These are phyloP conservation scores for Podaxis pistillaris DNA, from an alignment of 768 basidiomycete genomes.

Conservation along the genomic window DNA sequence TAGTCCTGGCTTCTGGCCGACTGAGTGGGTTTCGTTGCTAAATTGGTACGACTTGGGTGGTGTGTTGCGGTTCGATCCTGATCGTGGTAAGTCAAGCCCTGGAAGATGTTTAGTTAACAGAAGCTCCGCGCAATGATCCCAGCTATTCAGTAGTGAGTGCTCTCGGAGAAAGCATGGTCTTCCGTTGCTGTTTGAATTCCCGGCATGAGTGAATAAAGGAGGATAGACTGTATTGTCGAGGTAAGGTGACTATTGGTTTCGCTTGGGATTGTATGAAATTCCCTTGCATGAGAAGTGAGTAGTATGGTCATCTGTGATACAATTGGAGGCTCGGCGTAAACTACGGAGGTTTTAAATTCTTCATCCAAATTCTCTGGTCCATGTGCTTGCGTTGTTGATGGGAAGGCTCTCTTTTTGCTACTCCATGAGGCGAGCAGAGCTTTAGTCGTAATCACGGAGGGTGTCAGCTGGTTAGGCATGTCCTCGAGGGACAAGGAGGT, in stretches of 20 bases:
- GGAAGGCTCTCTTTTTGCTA: neutral
- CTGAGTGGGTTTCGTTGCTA: neutral
- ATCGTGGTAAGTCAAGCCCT: neutral
- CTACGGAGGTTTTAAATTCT: too few relatives aligned
- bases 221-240: neutral
- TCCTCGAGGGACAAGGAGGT: neutral
- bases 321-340: too few relatives aligned
- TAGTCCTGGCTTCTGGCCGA: neutral
- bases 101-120: neutral
- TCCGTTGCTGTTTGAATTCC: neutral
- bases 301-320: neutral
- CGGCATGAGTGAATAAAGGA: neutral
- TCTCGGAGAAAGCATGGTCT: slow-evolving; percentile 5
- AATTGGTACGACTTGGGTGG: slow-evolving; percentile 3
- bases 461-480: neutral
- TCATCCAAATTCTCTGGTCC: too few relatives aligned
- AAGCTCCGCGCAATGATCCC: neutral
- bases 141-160: neutral
- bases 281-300: neutral
- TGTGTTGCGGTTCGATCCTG: neutral
- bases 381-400: too few relatives aligned
- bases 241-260: neutral
- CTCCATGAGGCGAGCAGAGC: neutral
- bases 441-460: too few relatives aligned
- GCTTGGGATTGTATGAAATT: neutral